Conservation (phyloP, 345 rosid species). For the Chamaenerion angustifolium region DNA sequence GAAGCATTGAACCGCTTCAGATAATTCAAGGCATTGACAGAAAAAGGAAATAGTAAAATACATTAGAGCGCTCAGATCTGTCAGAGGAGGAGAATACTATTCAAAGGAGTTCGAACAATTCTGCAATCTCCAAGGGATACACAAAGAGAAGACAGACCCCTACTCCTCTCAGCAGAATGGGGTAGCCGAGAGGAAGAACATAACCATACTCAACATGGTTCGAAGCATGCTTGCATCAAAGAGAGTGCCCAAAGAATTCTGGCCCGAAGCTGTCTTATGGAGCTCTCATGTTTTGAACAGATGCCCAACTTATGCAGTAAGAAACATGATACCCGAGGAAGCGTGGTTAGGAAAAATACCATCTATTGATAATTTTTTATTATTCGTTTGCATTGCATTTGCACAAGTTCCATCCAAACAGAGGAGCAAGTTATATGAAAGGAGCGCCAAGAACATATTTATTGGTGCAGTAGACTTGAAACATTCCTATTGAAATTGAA, state of each 20-base stretch:
- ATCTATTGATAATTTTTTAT: not conserved
- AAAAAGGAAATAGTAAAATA: not conserved
- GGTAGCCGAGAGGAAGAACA: not conserved
- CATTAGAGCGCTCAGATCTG: not conserved
- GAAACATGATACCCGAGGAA: not conserved
- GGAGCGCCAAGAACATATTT: not conserved
- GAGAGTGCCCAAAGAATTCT: too few relatives aligned
- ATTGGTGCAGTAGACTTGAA: not conserved
- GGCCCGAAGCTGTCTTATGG: too few relatives aligned
- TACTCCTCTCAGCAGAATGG: not conserved
- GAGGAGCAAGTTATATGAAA: not conserved
- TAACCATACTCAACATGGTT: too few relatives aligned
- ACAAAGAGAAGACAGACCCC: not conserved
- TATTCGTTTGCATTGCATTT: not conserved
- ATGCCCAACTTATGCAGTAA: not conserved
- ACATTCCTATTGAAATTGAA: not conserved
- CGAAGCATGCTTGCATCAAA: too few relatives aligned
- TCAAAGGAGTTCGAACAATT: not conserved
- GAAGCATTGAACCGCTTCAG: not conserved
- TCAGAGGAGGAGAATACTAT: not conserved
- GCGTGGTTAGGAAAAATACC: not conserved
- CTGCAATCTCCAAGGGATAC: not conserved
- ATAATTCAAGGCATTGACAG: not conserved
- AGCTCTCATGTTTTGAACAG: too few relatives aligned
- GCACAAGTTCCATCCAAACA: not conserved